Base-by-base conservation (phyloP, 2,329 filamentous ascomycete species). In the Talaromyces atroroseus region DNA sequence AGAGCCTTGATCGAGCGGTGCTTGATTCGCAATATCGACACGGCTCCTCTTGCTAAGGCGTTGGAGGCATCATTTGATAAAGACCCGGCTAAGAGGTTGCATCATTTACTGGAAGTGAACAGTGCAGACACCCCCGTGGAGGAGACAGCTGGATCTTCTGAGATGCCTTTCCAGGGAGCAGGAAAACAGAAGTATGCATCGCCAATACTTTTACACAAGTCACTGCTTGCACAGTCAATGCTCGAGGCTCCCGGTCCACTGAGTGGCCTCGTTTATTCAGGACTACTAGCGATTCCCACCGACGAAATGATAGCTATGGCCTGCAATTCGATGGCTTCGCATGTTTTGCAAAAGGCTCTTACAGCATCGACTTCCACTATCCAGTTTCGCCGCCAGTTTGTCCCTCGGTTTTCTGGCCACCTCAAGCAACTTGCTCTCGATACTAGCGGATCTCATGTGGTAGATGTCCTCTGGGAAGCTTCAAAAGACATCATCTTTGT, bases 1-100 rank as follows among this genome's bases (percentile, higher is more conserved):
- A 89, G 86, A 67, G 85, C 86, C 0, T 76, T 97, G 3, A 87
- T 97, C 59, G 90, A 96, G 70, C 83, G 92, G 60, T 95, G 90
- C 68, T 75, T 83, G 5, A 84, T 86, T 10, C 85, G 92, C 56
- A 77, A 77, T 3, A 77, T 84, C 23, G 78, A 86, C 64, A 80
- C 79, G 1, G 71, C 76, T 38, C 76, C 76, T 7, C 78, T 88
- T 54, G 80, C 82, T 5, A 73, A 75, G 36, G 75, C 81, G 44
- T 75, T 89, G 10, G 80, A 84, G 59, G 76, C 80, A 20, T 78
- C 80, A 29, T 85, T 83, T 66, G 77, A 78, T 48, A 73, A 77
- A n/a, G 78, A 78, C 24, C 70, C 74, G 2, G 61, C 67, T 60
- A 59, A 78, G 71, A 71, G 84, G 71, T 63, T 89, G 36, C 73